These are phyloP conservation scores for Microcos paniculata DNA, from an alignment of 345 rosid genomes.

Conservation along the genomic window DNA sequence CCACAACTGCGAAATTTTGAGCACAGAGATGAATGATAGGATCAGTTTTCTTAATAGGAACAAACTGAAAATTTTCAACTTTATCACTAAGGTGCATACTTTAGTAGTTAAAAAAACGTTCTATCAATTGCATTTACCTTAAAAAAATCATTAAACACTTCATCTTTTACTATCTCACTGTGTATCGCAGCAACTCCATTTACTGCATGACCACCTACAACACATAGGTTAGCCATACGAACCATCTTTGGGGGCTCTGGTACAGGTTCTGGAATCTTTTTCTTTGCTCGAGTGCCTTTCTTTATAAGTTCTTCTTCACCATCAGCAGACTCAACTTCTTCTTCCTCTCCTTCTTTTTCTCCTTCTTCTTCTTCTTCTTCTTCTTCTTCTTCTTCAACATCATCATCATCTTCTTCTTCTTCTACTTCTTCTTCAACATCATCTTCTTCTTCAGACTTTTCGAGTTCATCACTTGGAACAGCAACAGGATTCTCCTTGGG, in stretches of 20 bases:
- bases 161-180: constrained; percentile 69
- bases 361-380: constrained; percentile 15
- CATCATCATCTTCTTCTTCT: constrained; percentile 16
- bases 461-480: constrained; percentile 30
- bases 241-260: constrained; percentile 51
- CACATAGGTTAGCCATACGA: constrained; percentile 71
- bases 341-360: constrained; percentile 17
- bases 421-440: constrained; percentile 17
- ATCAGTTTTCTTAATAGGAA: constrained; percentile 13
- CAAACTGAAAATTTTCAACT: background rate
- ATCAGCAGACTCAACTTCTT: constrained; percentile 7
- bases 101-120: background rate
- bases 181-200: constrained; percentile 85
- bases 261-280: constrained; percentile 38
- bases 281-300: constrained; percentile 27
- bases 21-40: constrained; percentile 18
- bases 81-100: background rate
- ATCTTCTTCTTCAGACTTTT: constrained; percentile 29
- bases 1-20: constrained; percentile 54
- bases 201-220: constrained; percentile 67
- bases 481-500: constrained; percentile 33
- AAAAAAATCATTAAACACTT: constrained; percentile 64
- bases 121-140: constrained; percentile 37
- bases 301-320: constrained; percentile 12
- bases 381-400: constrained; percentile 25